phyloP scores from a whole-genome alignment of 1,284 basidiomycete species.

The Schizophyllum amplum region DNA sequence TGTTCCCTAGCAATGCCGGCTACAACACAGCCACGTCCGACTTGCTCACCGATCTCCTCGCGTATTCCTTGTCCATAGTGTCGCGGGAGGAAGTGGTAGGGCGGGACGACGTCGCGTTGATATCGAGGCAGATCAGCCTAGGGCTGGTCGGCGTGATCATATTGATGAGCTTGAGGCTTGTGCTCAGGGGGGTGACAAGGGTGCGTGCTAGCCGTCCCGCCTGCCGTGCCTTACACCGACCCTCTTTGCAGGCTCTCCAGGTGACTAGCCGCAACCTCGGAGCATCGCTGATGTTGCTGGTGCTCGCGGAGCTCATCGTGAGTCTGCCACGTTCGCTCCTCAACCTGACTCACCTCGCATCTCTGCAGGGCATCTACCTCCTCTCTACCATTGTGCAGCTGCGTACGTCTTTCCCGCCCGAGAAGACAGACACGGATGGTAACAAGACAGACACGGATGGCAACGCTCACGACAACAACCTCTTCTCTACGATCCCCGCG shows the following conservation, averaged over 20 bases:
- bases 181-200: constrained; percentile 56
- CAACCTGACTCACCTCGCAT: constrained; percentile 1
- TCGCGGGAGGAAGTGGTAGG: not conserved
- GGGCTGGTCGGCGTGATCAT: constrained; percentile 67
- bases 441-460: too few species aligned
- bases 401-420: constrained; percentile 64
- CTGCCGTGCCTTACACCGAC: constrained; percentile 1
- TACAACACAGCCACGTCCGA: constrained; percentile 35
- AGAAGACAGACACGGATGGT: too few species aligned
- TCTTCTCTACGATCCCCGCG: constrained; percentile 64
- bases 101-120: constrained; percentile 23
- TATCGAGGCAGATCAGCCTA: constrained; percentile 62
- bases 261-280: constrained; percentile 61
- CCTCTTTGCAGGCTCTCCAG: constrained; percentile 38
- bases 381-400: constrained; percentile 72
- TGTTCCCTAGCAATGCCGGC: constrained; percentile 31
- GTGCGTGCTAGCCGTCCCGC: constrained; percentile 28
- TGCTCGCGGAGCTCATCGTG: constrained; percentile 75
- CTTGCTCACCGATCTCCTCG: constrained; percentile 49
- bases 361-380: constrained; percentile 61
- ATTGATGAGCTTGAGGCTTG: constrained; percentile 56
- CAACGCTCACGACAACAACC: constrained; percentile 39
- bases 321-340: constrained; percentile 11
- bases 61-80: constrained; percentile 13
- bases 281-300: constrained; percentile 62